Evolutionary conservation across 768 basidiomycete species (phyloP).

Genomic region (Podaxis mareebaensis): DNA sequence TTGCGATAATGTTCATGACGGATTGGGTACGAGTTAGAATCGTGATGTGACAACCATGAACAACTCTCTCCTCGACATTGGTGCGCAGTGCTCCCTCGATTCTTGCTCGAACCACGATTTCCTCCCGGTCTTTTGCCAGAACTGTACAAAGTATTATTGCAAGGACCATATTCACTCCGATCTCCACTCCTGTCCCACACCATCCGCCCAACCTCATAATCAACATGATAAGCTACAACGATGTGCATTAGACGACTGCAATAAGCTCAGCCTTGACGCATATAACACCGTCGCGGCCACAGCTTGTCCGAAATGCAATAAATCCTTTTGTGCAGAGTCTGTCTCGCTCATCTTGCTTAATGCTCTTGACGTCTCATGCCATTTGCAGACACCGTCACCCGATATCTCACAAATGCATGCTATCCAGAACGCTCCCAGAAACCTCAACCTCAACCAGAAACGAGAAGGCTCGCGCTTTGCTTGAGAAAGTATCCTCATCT

Average conservation of each 20-base stretch:
- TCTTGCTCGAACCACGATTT: constrained; percentile 70
- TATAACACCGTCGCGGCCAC: constrained; percentile 25
- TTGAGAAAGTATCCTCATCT: constrained; percentile 29
- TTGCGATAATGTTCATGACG: constrained; percentile 80
- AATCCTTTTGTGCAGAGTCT: constrained; percentile 67
- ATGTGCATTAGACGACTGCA: constrained; percentile 54
- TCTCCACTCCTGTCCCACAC: constrained; percentile 53
- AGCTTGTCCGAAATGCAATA: constrained; percentile 54
- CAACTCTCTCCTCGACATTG: constrained; percentile 46
- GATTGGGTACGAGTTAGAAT: constrained; percentile 19
- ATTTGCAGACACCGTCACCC: constrained; percentile 64
- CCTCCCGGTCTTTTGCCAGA: constrained; percentile 66
- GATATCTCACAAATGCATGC: constrained; percentile 57
- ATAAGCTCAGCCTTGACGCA: constrained; percentile 52
- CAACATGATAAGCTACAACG: constrained; percentile 35
- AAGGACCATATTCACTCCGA: constrained; percentile 59
- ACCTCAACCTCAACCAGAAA: constrained; percentile 28
- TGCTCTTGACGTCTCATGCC: constrained; percentile 13
- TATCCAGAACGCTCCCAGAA: constrained; percentile 24
- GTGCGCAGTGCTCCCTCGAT: constrained; percentile 61
- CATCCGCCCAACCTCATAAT: constrained; percentile 15
- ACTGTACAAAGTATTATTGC: constrained; percentile 63
- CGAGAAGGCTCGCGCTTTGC: constrained; percentile 49
- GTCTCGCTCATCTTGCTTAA: background rate
- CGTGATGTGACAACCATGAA: constrained; percentile 23